phyloP scores from a whole-genome alignment of 805 yeast species.

The Lachancea quebecensis region DNA sequence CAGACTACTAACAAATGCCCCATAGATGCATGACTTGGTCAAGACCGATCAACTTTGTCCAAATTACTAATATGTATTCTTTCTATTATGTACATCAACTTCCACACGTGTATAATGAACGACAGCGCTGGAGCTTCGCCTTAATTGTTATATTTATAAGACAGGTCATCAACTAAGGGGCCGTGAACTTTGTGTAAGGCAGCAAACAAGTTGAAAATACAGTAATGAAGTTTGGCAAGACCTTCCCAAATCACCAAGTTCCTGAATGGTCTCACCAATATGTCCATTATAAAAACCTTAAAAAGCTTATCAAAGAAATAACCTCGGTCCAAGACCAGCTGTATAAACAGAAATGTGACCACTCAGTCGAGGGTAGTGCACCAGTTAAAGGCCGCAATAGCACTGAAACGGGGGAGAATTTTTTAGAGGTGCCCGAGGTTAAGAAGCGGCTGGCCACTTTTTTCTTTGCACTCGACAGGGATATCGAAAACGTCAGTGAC shows the following conservation, averaged over 20 bases:
- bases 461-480: conserved; percentile 71
- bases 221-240: conserved; percentile 74
- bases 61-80: conserved; percentile 36
- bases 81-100: too few species aligned
- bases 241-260: conserved; percentile 74
- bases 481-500: conserved; percentile 72
- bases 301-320: conserved; percentile 59
- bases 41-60: conserved; percentile 63
- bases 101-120: conserved; percentile 7
- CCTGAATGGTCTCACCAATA: conserved; percentile 87
- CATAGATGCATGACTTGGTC: conserved; percentile 44
- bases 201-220: too few species aligned
- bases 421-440: conserved; percentile 37
- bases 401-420: conserved; percentile 8
- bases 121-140: not conserved
- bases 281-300: conserved; percentile 66
- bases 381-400: conserved; percentile 13
- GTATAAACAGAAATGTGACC: conserved; percentile 17
- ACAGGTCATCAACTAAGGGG: too few species aligned
- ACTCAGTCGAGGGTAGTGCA: conserved; percentile 10
- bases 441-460: conserved; percentile 52
- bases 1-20: not conserved
- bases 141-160: too few species aligned
- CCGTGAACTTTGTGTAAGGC: too few species aligned
- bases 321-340: conserved; percentile 36